phyloP scores from a whole-genome alignment of 2,329 filamentous ascomycete species.

The Penicillium polonicum region DNA sequence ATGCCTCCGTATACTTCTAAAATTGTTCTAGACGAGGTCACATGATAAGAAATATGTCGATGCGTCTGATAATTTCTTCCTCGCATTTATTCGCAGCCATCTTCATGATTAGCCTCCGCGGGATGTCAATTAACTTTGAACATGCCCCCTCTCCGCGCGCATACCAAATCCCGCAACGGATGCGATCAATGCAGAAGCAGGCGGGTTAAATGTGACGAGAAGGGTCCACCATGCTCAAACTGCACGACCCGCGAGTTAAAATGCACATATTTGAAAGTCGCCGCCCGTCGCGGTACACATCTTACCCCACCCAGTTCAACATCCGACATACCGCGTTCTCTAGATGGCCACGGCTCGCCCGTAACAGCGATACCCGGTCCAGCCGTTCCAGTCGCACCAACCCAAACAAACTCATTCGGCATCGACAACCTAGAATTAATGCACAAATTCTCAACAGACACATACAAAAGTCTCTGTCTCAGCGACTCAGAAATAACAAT shows the following conservation, averaged over 20 bases:
- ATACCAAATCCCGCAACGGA: conserved; percentile 27
- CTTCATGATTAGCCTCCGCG: conserved; percentile 4
- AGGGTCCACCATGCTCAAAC: conserved; percentile 32
- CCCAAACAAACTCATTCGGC: conserved; percentile 2
- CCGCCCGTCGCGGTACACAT: conserved; percentile 3
- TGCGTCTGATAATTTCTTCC: background rate
- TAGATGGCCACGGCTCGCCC: background rate
- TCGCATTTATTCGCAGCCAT: background rate
- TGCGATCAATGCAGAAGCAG: conserved; percentile 24
- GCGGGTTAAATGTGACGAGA: conserved; percentile 34
- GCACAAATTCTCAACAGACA: conserved; percentile 50
- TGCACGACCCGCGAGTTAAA: conserved; percentile 28
- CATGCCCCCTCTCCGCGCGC: conserved; percentile 19
- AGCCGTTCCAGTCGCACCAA: background rate
- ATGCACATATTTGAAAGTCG: conserved; percentile 25
- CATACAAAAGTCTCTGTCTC: conserved; percentile 41
- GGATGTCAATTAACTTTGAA: conserved; percentile 1
- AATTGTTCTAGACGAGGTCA: conserved; percentile 2
- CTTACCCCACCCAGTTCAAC: background rate
- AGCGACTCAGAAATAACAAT: conserved; percentile 25
- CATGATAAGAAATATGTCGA: conserved; percentile 1
- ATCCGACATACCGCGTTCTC: background rate
- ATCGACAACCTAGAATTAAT: conserved; percentile 49
- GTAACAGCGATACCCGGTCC: background rate
- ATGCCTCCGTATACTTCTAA: background rate